phyloP scores from a whole-genome alignment of 2,329 filamentous ascomycete species.

The Clonostachys chloroleuca region DNA sequence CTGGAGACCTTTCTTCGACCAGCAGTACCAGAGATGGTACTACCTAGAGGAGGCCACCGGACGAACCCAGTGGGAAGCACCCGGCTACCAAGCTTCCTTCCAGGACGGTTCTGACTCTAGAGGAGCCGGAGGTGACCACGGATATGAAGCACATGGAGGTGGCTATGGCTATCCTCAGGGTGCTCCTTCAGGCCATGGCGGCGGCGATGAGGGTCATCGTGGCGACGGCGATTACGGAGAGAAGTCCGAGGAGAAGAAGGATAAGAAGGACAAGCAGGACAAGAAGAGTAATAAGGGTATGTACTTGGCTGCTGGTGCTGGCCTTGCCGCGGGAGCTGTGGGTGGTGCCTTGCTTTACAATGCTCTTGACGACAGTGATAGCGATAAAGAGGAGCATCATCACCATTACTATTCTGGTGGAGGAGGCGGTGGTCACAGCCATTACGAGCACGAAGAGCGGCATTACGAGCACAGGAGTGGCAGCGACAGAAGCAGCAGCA shows the following conservation, averaged over 20 bases:
- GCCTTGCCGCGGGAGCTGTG: conserved; percentile 51
- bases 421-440: background rate
- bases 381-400: conserved; percentile 10
- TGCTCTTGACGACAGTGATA: conserved; percentile 30
- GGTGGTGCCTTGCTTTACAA: conserved; percentile 56
- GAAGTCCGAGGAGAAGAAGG: conserved; percentile 23
- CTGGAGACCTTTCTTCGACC: conserved; percentile 62
- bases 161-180: conserved; percentile 4
- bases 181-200: background rate
- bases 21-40: conserved; percentile 56
- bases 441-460: background rate
- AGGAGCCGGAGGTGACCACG: conserved; percentile 10
- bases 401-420: conserved; percentile 7
- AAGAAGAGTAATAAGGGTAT: conserved; percentile 46
- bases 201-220: conserved; percentile 7
- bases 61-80: conserved; percentile 60
- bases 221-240: conserved; percentile 12
- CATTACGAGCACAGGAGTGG: background rate
- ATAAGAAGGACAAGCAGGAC: conserved; percentile 34
- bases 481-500: conserved; percentile 1
- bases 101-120: conserved; percentile 13
- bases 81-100: conserved; percentile 24
- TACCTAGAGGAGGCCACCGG: conserved; percentile 60
- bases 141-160: conserved; percentile 10
- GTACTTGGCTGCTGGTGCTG: conserved; percentile 54